Evolutionary conservation across 208 protist genomes (phyloP), one percentile per base, ranked within the genome.

Genomic region (Tritrichomonas musculus): DNA sequence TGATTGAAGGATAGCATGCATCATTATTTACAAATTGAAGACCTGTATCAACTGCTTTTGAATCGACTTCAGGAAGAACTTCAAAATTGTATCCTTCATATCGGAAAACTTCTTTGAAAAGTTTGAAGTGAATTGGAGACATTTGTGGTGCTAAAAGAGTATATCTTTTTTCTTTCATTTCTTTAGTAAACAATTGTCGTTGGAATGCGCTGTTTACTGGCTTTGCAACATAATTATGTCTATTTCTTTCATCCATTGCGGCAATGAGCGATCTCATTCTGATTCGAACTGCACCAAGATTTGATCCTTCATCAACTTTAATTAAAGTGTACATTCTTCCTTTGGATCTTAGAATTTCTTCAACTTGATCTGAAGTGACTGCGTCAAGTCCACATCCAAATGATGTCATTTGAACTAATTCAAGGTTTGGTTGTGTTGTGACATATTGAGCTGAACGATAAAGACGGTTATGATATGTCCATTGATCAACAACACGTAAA

Each of bases 301-400:
- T 69, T 33, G 64, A 69, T n/a, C 64, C 64, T 69, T 69, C 64
- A 69, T 69, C 64, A n/a, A 69, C 64, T 69, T 69, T 69, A n/a
- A 69, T 69, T n/a, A 69, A n/a, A 33, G 64, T 69, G 30, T 69
- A 69, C 64, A 69, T 69, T 69, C 64, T 69, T 69, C 64, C 64
- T n/a, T 69, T 69, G 5, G 64, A 69, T n/a, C 27, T 13, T n/a
- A 69, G 64, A 8, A 69, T 69, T 69, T 69, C 64, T 69, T 69
- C 64, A 69, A 69, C 64, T 69, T 69, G 64, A 69, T 69, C 64
- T n/a, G 22, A 33, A 33, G 64, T 69, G 30, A 69, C 27, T n/a
- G 64, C 64, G 25, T 69, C 64, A 69, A 69, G 64, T 33, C 64
- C 64, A n/a, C 64, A 69, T n/a, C 64, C 64, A 69, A 69, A 69